Conservation (phyloP, 495 filamentous ascomycete genomes). For the Tuber aestivum region DNA sequence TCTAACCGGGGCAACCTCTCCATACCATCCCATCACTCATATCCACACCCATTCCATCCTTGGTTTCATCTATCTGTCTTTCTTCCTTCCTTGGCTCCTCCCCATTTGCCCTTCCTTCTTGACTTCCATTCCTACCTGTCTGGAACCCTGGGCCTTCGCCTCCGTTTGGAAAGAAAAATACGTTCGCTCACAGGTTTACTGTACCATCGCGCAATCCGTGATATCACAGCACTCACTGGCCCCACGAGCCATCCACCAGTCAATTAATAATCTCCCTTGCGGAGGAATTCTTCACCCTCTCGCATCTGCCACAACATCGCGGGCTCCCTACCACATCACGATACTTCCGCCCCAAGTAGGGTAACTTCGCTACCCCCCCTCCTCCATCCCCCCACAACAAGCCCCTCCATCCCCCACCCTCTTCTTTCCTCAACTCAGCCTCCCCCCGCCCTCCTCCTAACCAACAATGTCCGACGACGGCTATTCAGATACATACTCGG, state of each 20-base stretch:
- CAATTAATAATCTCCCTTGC: background rate
- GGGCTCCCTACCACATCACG: background rate
- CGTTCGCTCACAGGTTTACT: background rate
- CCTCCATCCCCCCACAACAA: background rate
- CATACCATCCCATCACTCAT: background rate
- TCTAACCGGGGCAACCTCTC: background rate
- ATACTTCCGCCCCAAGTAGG: background rate
- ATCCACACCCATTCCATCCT: background rate
- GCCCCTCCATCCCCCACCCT: background rate
- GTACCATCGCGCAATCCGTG: background rate
- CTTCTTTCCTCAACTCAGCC: background rate
- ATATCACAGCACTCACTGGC: background rate
- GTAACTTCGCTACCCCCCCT: slow-evolving; percentile 2
- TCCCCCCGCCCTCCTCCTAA: background rate
- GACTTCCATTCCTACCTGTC: background rate
- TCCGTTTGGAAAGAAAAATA: background rate
- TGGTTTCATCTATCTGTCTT: background rate
- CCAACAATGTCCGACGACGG: slow-evolving; percentile 33
- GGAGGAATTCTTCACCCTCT: background rate
- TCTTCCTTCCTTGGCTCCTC: background rate
- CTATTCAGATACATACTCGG: slow-evolving; percentile 26
- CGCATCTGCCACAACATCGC: background rate
- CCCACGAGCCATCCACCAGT: background rate
- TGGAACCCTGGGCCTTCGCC: background rate
- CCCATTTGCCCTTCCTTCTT: background rate